Evolutionary conservation across 2,329 filamentous ascomycete genomes (phyloP), one percentile per base, ranked within the genome.

Genomic region (Phialophora chinensis): DNA sequence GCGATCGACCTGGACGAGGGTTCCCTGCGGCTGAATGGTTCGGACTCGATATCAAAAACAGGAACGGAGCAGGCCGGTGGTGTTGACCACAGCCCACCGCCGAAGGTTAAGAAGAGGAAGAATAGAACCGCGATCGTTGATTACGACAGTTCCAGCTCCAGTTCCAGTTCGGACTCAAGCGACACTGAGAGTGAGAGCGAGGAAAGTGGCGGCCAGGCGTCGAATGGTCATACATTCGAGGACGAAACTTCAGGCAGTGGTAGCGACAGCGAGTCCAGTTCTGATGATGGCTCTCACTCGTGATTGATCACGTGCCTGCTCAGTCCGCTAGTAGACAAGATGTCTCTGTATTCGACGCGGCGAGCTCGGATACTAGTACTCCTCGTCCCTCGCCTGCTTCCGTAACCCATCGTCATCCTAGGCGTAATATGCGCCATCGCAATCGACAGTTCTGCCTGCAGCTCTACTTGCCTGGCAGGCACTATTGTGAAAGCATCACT

Each of bases 171-270:
- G 38, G 62, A 38, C 52, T 44, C 66, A 31, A 69, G 66, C 42
- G 67, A 63, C 11, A 66, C 54, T 27, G 69, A 69, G 17, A 59
- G 23, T 25, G 58, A 56, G 50, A 60, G 42, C 35, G 62, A 63
- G 17, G 42, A 59, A 33, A 55, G 53, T 42, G 33, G 44, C 42
- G 14, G 12, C 20, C 20, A 49, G n/a, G 20, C 11, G 8, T 14
- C 50, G 44, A 38, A 47, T 17, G 27, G 17, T n/a, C 14, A n/a
- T 6, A 20, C 49, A 33, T 91, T 93, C 72, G 89, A 94, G 49
- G 97, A 84, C 47, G 98, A 80, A 7, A 96, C 86, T 75, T 97
- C 92, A 64, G 88, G 88, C 27, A 94, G 85, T 80, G 98, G 94
- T 53, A 62, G 57, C 27, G 56, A 63, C 38, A 60, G 62, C 29